Conservation (phyloP, 768 basidiomycete genomes). For the Pilatotrama ljubarskyi region DNA sequence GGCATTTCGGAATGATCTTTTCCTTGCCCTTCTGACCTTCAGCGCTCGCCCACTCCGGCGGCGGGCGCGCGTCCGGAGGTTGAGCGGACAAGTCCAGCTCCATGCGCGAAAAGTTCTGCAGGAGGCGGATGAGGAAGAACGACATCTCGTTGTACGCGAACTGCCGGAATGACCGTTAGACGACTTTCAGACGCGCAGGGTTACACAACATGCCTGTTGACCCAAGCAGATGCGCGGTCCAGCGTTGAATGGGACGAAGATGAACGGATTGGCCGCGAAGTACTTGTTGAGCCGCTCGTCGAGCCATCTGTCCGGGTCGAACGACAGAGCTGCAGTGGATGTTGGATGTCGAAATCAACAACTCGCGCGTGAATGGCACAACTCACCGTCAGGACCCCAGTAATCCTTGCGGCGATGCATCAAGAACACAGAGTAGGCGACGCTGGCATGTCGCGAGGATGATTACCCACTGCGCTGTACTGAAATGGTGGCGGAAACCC, state of each 20-base stretch:
- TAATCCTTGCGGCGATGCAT: constrained; percentile 47
- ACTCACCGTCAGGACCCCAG: constrained; percentile 54
- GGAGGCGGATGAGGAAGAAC: constrained; percentile 52
- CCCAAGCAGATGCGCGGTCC: constrained; percentile 67
- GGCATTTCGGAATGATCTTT: constrained; percentile 39
- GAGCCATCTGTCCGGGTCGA: constrained; percentile 68
- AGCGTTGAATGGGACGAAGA: constrained; percentile 70
- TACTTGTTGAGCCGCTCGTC: constrained; percentile 56
- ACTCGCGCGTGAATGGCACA: not conserved
- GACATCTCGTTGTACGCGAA: constrained; percentile 59
- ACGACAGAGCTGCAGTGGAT: constrained; percentile 34
- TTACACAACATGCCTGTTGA: constrained; percentile 35
- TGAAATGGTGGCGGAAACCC: constrained; percentile 20
- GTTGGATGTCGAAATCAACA: not conserved
- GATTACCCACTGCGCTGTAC: constrained; percentile 3
- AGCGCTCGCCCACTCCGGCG: constrained; percentile 35
- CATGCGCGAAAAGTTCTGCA: constrained; percentile 49
- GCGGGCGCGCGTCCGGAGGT: constrained; percentile 31
- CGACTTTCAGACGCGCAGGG: not conserved
- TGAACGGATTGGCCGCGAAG: constrained; percentile 60
- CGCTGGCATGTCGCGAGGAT: not conserved
- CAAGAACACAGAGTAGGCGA: constrained; percentile 31
- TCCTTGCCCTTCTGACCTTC: constrained; percentile 41
- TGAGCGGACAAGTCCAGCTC: constrained; percentile 41
- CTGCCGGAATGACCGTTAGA: constrained; percentile 23